These are phyloP conservation scores for Suillus clintonianus DNA, from an alignment of 768 basidiomycete species.

Conservation along the genomic window DNA sequence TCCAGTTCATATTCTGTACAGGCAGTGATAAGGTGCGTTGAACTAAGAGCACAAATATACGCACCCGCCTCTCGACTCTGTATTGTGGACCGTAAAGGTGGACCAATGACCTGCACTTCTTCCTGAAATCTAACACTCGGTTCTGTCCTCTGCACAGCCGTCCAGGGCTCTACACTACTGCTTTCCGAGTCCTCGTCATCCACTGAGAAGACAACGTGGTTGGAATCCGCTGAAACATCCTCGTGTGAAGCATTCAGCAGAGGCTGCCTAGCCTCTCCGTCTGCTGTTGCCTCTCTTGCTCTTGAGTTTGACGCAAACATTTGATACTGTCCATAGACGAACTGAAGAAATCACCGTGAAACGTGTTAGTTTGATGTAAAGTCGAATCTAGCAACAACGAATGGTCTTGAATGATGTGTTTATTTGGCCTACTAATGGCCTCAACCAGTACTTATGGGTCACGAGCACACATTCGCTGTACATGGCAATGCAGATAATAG, in stretches of 20 bases:
- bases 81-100: conserved; percentile 68
- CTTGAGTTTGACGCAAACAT: conserved; percentile 34
- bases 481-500: not conserved
- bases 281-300: conserved; percentile 24
- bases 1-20: conserved; percentile 80
- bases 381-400: not conserved
- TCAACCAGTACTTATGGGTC: not conserved
- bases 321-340: conserved; percentile 20
- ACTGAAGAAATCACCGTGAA: not conserved
- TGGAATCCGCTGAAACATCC: conserved; percentile 32
- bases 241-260: conserved; percentile 53
- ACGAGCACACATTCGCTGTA: not conserved
- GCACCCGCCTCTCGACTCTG: conserved; percentile 81
- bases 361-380: not conserved
- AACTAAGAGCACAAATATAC: conserved; percentile 35
- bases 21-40: conserved; percentile 10
- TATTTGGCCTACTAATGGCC: not conserved
- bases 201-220: conserved; percentile 53
- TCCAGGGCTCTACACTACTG: conserved; percentile 32
- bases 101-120: conserved; percentile 67
- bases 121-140: conserved; percentile 67
- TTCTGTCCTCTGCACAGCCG: conserved; percentile 37
- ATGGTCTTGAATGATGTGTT: not conserved
- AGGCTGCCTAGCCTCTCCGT: conserved; percentile 55
- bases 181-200: conserved; percentile 56